These are phyloP conservation scores for Macadamia integrifolia DNA, from an alignment of 164 flowering plant genomes.

Conservation along the genomic window DNA sequence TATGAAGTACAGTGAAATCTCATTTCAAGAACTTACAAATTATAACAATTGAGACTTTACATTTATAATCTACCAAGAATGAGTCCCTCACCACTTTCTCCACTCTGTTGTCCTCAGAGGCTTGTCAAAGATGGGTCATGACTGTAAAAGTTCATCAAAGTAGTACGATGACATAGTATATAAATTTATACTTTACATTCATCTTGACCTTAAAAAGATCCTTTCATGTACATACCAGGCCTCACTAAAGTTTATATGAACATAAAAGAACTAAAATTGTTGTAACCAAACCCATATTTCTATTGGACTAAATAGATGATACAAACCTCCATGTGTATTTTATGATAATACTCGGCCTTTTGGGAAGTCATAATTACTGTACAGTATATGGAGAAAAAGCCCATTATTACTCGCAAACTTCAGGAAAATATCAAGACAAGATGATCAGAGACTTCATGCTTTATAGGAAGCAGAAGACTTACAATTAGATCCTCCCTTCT, in stretches of 20 bases:
- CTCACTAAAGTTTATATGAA: not conserved
- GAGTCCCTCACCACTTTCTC: too few relatives aligned
- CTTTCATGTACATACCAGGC: not conserved
- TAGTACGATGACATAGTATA: not conserved
- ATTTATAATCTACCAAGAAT: too few relatives aligned
- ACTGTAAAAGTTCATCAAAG: too few relatives aligned
- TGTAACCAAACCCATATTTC: too few relatives aligned
- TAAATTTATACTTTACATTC: not conserved
- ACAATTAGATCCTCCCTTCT: constrained; percentile 6
- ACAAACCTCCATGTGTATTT: not conserved
- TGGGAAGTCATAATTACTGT: not conserved
- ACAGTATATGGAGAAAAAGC: not conserved
- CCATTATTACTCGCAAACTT: not conserved
- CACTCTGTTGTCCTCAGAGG: too few relatives aligned
- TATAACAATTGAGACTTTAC: too few relatives aligned
- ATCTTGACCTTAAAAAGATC: not conserved
- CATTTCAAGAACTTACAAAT: too few relatives aligned
- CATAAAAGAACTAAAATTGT: too few relatives aligned
- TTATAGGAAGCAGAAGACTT: constrained; percentile 8
- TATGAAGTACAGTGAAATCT: too few relatives aligned
- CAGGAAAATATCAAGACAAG: not conserved
- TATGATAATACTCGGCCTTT: not conserved
- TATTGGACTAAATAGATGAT: too few relatives aligned
- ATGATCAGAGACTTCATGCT: constrained; percentile 3
- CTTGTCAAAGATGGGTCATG: too few relatives aligned